Evolutionary conservation across 2,329 filamentous ascomycete species (phyloP).

Genomic region (Paecilomyces dactylethromorphus): DNA sequence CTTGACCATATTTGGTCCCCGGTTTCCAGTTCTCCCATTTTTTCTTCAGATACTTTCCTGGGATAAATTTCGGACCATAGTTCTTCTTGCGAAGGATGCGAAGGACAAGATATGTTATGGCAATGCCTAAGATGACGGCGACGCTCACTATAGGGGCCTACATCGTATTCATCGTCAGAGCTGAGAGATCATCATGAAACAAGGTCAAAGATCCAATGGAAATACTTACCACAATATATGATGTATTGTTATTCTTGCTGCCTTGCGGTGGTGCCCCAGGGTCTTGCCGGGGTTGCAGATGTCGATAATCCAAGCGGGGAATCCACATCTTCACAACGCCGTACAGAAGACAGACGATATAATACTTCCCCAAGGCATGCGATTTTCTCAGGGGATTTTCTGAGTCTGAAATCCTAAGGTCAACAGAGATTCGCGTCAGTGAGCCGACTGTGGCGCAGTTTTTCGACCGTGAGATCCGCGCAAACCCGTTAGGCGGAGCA

Average conservation of each 20-base stretch:
- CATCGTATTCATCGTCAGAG: neutral
- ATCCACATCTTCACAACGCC: neutral
- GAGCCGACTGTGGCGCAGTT: neutral
- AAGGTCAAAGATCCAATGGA: neutral
- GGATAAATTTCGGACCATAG: conserved; percentile 45
- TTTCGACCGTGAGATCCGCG: neutral
- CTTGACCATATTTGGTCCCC: conserved; percentile 35
- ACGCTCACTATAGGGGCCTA: conserved; percentile 24
- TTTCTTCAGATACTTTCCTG: conserved; percentile 44
- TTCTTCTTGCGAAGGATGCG: conserved; percentile 39
- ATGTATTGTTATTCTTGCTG: conserved; percentile 18
- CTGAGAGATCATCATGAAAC: neutral
- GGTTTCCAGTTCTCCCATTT: conserved; percentile 47
- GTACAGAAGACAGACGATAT: neutral
- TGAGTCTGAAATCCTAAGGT: neutral
- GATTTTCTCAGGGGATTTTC: neutral
- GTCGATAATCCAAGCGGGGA: neutral
- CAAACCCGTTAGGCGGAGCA: neutral
- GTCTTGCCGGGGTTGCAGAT: neutral
- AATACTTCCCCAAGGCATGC: neutral
- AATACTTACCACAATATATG: conserved; percentile 25
- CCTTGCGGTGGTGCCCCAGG: conserved; percentile 2
- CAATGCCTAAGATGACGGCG: conserved; percentile 22
- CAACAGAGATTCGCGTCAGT: neutral
- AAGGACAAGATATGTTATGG: conserved; percentile 28